phyloP scores from a whole-genome alignment of 495 filamentous ascomycete species.

The Hypoxylon fuscum region DNA sequence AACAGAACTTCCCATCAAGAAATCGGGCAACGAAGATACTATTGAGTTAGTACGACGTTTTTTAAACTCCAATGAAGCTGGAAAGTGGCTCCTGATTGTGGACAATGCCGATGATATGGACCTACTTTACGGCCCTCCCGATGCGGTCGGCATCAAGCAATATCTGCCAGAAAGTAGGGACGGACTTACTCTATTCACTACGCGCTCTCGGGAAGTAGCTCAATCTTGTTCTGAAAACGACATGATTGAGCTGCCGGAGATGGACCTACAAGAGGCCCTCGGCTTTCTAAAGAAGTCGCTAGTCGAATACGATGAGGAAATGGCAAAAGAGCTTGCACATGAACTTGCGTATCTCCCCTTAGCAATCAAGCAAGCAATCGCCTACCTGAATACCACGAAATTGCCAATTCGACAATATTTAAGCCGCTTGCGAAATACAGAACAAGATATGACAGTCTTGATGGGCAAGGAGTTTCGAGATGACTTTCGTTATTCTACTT shows the following conservation, averaged over 20 bases:
- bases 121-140: conserved; percentile 22
- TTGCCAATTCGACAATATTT: conserved; percentile 55
- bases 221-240: conserved; percentile 30
- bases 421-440: conserved; percentile 50
- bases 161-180: conserved; percentile 45
- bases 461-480: conserved; percentile 63
- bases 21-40: conserved; percentile 23
- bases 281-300: conserved; percentile 37
- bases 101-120: conserved; percentile 48
- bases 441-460: conserved; percentile 51
- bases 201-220: conserved; percentile 42
- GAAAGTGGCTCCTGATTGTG: conserved; percentile 46
- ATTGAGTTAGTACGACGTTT: conserved; percentile 29
- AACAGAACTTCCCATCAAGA: conserved; percentile 26
- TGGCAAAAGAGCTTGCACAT: conserved; percentile 37
- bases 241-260: conserved; percentile 42
- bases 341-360: conserved; percentile 55
- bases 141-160: conserved; percentile 26
- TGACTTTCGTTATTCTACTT: conserved; percentile 50
- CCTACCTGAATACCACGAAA: conserved; percentile 56
- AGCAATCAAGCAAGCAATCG: conserved; percentile 57
- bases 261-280: conserved; percentile 40
- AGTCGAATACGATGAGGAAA: conserved; percentile 5
- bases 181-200: conserved; percentile 49
- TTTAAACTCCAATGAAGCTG: conserved; percentile 22